Evolutionary conservation across 208 protist genomes (phyloP), one percentile per base, ranked within the genome.

Genomic region (Leishmania guyanensis): DNA sequence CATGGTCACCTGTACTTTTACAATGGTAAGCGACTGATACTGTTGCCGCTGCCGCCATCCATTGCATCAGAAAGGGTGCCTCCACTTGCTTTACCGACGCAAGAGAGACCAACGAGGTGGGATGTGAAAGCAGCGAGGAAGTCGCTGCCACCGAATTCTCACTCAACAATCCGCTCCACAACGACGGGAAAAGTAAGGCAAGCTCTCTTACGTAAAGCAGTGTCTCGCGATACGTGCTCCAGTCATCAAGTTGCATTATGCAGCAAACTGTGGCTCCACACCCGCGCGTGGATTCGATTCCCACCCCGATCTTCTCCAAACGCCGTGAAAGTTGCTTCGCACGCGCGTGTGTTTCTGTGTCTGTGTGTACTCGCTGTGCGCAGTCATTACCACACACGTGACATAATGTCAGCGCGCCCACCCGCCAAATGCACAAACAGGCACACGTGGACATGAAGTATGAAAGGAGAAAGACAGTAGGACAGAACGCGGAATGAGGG

Each of bases 181-280:
- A 29, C 75, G 54, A 60, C 39, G 48, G 75, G 58, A 78, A 36
- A 53, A 78, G 75, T 36, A 43, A 26, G 10, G 64, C 76, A 12
- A 69, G 64, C 50, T 79, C 64, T 33, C 26, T 53, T 51, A 51
- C 76, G 62, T 79, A 71, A 48, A 50, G 62, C 46, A 79, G 48
- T 51, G 76, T 79, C 64, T 79, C 64, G 36, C 76, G 76, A 71
- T 79, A 79, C 26, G 76, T 29, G 33, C 48, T 9, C 58, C 76
- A 79, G 53, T 50, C 76, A 50, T 51, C 20, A 39, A 46, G 56
- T 39, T 66, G 74, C 74, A 77, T 77, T 20, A 29, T 8, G 33
- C 72, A 76, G 51, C 56, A 48, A 77, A 72, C 33, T 26, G 36
- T 46, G 33, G 14, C 51, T 0, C 16, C 72, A n/a, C 14, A 26